Percentiles rank a stretch among this genome's conserved stretches.
Evolutionary conservation across 805 yeast species (phyloP).

Genomic region (Ogataea parapolymorpha): DNA sequence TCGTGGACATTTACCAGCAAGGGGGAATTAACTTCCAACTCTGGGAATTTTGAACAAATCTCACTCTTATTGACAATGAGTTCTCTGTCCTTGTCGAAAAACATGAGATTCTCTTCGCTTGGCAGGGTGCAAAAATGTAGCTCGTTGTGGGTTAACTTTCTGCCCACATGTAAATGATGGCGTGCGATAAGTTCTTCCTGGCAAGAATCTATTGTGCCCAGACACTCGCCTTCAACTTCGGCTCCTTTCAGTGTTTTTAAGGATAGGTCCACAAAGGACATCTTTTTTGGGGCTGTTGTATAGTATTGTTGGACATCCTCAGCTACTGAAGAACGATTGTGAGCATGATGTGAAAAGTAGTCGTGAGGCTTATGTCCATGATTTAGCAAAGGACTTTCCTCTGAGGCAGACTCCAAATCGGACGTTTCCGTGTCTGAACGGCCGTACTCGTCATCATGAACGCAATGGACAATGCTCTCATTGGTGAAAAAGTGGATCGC

Average conservation of each 20-base stretch:
- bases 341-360: not conserved
- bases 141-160: slow-evolving; percentile 9
- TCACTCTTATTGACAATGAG: slow-evolving; percentile 26
- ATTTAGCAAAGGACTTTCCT: not conserved
- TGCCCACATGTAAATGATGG: slow-evolving; percentile 22
- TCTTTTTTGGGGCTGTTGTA: slow-evolving; percentile 3
- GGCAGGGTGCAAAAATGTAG: slow-evolving; percentile 35
- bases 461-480: slow-evolving; percentile 83
- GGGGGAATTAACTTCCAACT: slow-evolving; percentile 33
- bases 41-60: slow-evolving; percentile 28
- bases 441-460: slow-evolving; percentile 44
- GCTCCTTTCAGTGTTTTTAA: slow-evolving; percentile 30
- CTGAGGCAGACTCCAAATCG: not conserved
- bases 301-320: too few relatives aligned
- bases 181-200: slow-evolving; percentile 23
- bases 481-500: slow-evolving; percentile 72
- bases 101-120: slow-evolving; percentile 32
- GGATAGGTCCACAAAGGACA: slow-evolving; percentile 31
- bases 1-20: slow-evolving; percentile 18
- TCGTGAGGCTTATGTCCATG: not conserved
- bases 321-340: slow-evolving; percentile 1
- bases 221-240: slow-evolving; percentile 31
- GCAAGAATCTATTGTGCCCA: slow-evolving; percentile 31
- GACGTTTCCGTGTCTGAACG: slow-evolving; percentile 8
- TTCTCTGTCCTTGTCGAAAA: slow-evolving; percentile 26